Evolutionary conservation across 2,329 filamentous ascomycete genomes (phyloP).

Genomic region (Penicillium thymicola): DNA sequence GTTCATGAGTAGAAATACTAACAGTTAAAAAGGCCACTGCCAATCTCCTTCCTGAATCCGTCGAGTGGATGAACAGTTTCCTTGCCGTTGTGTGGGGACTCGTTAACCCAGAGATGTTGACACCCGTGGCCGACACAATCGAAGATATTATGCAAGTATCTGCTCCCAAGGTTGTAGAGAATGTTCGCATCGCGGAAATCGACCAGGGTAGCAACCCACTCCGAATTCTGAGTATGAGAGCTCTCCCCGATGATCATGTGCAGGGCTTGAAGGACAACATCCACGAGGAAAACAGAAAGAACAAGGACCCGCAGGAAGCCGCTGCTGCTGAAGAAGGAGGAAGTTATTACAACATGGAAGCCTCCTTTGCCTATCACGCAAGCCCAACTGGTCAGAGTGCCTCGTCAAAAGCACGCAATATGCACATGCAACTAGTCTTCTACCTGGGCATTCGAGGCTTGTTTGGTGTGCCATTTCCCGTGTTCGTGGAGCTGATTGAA

Average conservation of each 20-base stretch:
- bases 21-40: constrained; percentile 60
- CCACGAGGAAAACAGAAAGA: constrained; percentile 72
- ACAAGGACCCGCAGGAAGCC: constrained; percentile 79
- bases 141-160: constrained; percentile 97
- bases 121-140: constrained; percentile 83
- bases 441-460: constrained; percentile 87
- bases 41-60: constrained; percentile 88
- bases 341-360: constrained; percentile 89
- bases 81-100: constrained; percentile 82
- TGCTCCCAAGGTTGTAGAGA: constrained; percentile 85
- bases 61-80: constrained; percentile 94
- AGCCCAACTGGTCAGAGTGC: constrained; percentile 67
- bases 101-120: constrained; percentile 93
- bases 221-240: constrained; percentile 79
- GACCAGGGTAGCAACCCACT: constrained; percentile 90
- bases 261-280: constrained; percentile 77
- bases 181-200: constrained; percentile 91
- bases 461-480: constrained; percentile 82
- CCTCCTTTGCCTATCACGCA: constrained; percentile 87
- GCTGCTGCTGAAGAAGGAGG: constrained; percentile 87
- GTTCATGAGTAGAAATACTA: neutral
- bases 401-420: constrained; percentile 82
- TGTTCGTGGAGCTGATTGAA: constrained; percentile 85
- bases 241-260: constrained; percentile 78
- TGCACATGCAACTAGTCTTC: constrained; percentile 96